Evolutionary conservation across 495 filamentous ascomycete genomes (phyloP), one percentile per base, ranked within the genome.

Genomic region (Bathelium albidoporum): DNA sequence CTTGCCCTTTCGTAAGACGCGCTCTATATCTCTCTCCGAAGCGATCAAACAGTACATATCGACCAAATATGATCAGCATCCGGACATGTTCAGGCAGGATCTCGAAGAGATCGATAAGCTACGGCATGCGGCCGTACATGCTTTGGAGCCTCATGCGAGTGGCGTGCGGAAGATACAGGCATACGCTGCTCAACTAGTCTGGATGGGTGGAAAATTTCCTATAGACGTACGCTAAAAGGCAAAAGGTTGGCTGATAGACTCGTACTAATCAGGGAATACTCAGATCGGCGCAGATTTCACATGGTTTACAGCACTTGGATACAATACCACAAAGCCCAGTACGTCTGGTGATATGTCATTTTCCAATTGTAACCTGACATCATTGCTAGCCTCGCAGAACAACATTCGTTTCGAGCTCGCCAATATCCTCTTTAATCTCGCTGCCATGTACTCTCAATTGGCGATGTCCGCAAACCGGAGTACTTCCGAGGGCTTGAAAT

Each of bases 51-150:
- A 95, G 71, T 97, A 98, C 77, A 98, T 98, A 66, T 96, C 90
- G 44, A 88, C 85, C 72, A 97, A 97, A 82, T 98, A 98, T 87
- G 94, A 97, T 75, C 94, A 98, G 73, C 94, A 96, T 74, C 94
- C 95, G 61, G 90, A 96, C 74, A 96, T 97, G 91, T 98, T 98
- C 75, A 82, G 85, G 65, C 81, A 89, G 59, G 94, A 98, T 76
- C 82, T 98, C 44, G 82, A 94, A 61, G 81, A 87, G 64, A 90
- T 98, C 72, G 91, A 98, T 72, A 79, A 83, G 55, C 72, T 97
- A 59, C 84, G 94, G 12, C 82, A 78, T 55, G 89, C 92, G 64
- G 94, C 94, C 52, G 77, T 97, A 63, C 87, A 91, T 74, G 87
- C 93, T 12, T 85, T 88, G 62, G 94, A 97, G 68, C 84, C 94